Evolutionary conservation across 192 early-diverging fungal genomes (phyloP), one percentile per base, ranked within the genome.

Genomic region (Gonapodya prolifera): DNA sequence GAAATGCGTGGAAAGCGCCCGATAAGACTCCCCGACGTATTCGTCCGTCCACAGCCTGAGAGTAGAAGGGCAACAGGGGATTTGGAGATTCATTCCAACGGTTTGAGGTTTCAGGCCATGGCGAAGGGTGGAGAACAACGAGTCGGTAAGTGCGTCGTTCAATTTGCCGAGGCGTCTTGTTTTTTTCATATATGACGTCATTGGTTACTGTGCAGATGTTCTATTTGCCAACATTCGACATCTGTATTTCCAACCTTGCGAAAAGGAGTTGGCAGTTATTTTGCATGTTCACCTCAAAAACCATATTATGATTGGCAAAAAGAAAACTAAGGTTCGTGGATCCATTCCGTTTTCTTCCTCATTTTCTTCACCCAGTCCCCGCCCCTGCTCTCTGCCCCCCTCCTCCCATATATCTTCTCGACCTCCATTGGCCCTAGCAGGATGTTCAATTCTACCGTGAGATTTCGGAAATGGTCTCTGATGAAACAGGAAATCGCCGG

Each of bases 391-490:
- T n/a, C n/a, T n/a, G n/a, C n/a, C n/a, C n/a, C n/a, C n/a, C n/a
- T n/a, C n/a, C n/a, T n/a, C n/a, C n/a, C n/a, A n/a, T n/a, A n/a
- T n/a, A n/a, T n/a, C n/a, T n/a, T n/a, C n/a, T n/a, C n/a, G n/a
- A n/a, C n/a, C n/a, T n/a, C n/a, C n/a, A n/a, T n/a, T n/a, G n/a
- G 70, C 17, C 36, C 18, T 1, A 69, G 1, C 83, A 92, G 87
- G 96, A 99, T 82, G 91, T 99, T 69, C 98, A 99, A 85, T 98
- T 99, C 85, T 98, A 96, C 81, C 91, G 95, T 77, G 96, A 98
- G 79, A 96, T 97, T 0, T 90, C 93, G 0, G 98, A 99, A 76
- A 93, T 93, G 0, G 90, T 90, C 69, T 96, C 94, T 83, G 96
- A 99, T 82, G 98, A 99, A 84, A 99, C 98, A 30, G 96, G 96